Base-by-base conservation (phyloP, 257 asterid genomes). In the Knoxia roxburghii region DNA sequence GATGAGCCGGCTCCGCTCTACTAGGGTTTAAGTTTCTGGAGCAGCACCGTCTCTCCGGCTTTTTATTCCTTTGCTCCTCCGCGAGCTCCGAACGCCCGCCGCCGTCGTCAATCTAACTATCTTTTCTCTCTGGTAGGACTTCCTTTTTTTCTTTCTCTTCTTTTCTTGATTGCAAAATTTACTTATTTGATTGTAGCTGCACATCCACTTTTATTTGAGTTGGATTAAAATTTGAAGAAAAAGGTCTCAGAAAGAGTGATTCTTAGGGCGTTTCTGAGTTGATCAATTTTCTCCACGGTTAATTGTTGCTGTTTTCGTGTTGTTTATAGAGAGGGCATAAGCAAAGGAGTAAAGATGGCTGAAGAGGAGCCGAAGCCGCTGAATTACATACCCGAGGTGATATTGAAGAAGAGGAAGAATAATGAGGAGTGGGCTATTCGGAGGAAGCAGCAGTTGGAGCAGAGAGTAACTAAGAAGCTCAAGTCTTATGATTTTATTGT, bases 351-450 rank as follows among this genome's bases (percentile, higher is more conserved):
- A 70, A 71, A 48, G 18, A 90, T 90, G 95, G 82, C 85, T 5
- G 89, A 76, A 76, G 95, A 77, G 73, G 81, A 75, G 35, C 72
- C 84, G 61, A 76, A 80, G 70, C 68, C 74, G 54, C 68, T 90
- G 78, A 83, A 82, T 61, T 86, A 85, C 73, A 80, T 86, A 48
- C 89, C 93, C 27, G 98, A 93, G 77, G 90, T 90, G 60, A 82
- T 93, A 60, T 63, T 93, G 82, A 88, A 93, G 90, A 90, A 90
- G 81, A 84, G 97, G 84, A 93, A 78, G 84, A 90, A 77, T 82
- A 93, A 88, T 68, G 99, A 93, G 76, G 81, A 85, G 55, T 90
- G 97, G 97, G 96, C 96, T 10, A 77, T 93, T 52, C 82, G 75
- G 49, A 88, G 95, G 75, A 93, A 84, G 62, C 78, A 81, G 64